Evolutionary conservation across 257 asterid species (phyloP), one percentile per base, ranked within the genome.

Genomic region (Ocimum tenuiflorum): DNA sequence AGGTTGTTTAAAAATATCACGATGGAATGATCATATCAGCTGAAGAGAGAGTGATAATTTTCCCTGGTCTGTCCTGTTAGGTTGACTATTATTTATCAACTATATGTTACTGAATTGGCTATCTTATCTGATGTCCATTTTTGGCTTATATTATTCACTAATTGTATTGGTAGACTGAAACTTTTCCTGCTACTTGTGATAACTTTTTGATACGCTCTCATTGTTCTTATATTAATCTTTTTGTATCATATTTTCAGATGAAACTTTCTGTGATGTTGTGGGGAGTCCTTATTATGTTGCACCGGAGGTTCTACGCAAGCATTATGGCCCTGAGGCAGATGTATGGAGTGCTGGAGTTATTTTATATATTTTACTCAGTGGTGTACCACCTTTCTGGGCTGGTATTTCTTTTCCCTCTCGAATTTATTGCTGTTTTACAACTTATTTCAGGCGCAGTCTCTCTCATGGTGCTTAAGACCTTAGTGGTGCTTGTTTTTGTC

Each of bases 311-410:
- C 72, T 91, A 57, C 82, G 88, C 73, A 91, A 88, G 89, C 87
- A 83, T 73, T 91, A 91, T 78, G 97, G 97, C 70, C 96, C 83
- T 29, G 97, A 90, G 76, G 81, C 97, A 38, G 97, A 90, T 67
- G 97, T 90, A 7, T 90, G 97, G 97, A 90, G 97, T 77, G 97
- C 96, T 4, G 97, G 97, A 55, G 97, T 91, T 65, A 91, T 91
- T 64, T 76, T 91, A 67, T 91, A 91, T 81, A 91, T 91, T 77
- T 81, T 91, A 83, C 96, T 91, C 61, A 85, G 96, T 71, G 97
- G 97, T 2, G 91, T 91, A 63, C 97, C 97, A 18, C 97, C 96
- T 64, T 91, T 82, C 74, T 91, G 97, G 96, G 96, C 95, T 49
- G 97, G 96, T 91, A 76, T 18, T 36, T 61, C 45, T 9, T 36